Evolutionary conservation across 768 basidiomycete genomes (phyloP), one percentile per base, ranked within the genome.

Genomic region (Panaeolus cyanescens): DNA sequence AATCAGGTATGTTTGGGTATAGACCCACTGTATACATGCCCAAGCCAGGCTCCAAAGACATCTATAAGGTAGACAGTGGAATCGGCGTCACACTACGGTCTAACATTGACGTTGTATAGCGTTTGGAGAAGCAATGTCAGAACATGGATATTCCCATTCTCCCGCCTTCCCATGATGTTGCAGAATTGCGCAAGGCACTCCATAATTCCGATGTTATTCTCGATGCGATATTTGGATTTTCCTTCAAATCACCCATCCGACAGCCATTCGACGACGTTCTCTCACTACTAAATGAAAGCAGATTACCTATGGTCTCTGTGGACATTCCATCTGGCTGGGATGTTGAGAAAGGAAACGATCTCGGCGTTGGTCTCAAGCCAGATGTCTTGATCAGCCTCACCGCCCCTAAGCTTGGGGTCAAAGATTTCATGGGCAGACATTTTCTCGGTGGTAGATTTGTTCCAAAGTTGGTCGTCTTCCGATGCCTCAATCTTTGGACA

Each of bases 301-400:
- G 79, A 6, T 79, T 93, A 13, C 96, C 97, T 0, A 91, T 98
- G 68, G 85, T 99, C 28, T 93, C 92, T 2, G 91, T 99, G 3
- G 97, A 99, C 74, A 95, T 99, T 54, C 97, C 97, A 0, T 93
- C 91, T 1, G 97, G 96, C 7, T 99, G 97, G 97, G 87, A 95
- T 68, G 94, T 99, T 22, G 93, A 96, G 66, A 75, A 81, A 20
- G 96, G 96, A 1, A 84, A 83, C 55, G 78, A 75, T 4, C 78
- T 74, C 50, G 83, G 79, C 15, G 74, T 80, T 15, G 91, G 84
- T 0, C 76, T 98, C 55, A 74, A 84, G 17, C 91, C 96, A 0
- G 85, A 92, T 58, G 91, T 93, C 6, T 76, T 99, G 42, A 75
- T 99, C 60, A 96, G 93, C 68, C 77, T 99, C 71, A 99, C 97